Evolutionary conservation across 768 basidiomycete species (phyloP), one percentile per base, ranked within the genome.

Genomic region (Russula emetica): DNA sequence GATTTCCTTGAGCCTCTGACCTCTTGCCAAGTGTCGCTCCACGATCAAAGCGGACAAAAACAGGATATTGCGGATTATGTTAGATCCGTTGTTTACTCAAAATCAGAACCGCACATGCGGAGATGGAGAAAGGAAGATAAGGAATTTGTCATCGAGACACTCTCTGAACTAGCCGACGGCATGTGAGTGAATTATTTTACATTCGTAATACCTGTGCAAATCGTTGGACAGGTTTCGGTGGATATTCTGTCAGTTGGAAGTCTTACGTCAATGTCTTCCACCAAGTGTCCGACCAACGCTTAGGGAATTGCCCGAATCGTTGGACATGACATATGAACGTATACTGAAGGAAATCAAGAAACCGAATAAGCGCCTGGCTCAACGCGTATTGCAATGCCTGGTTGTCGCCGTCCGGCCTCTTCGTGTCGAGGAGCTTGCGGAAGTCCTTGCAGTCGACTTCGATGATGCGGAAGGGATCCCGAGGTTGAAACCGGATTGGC

Each of bases 21-120:
- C 2, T 36, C 24, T 28, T n/a, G 1, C 16, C 32, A 5, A 7
- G 8, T 61, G 10, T 38, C 44, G 4, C 34, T 61, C 3, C 44
- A 61, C 2, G 45, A 61, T 18, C 10, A 61, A 36, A 20, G 16
- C 6, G 54, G 61, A 20, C 61, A 61, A 40, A 55, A n/a, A 6
- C 2, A 49, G 20, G 61, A 54, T 2, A 49, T 62, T 3, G 34
- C 6, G 0, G 20, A 38, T n/a, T 62, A 56, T 9, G 11, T 56
- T 13, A n/a, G 18, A 22, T 32, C 24, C 2, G n/a, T 55, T 5
- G 36, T 61, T 14, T 18, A 55, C 16, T 61, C 60, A 1, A 44
- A 54, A 3, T n/a, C 22, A 14, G 28, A 38, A 34, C 11, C 34
- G 20, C 24, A 16, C 8, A 40, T 42, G 22, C 16, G n/a, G 6